Conservation (phyloP, 2,329 filamentous ascomycete species). For the Aspergillus fumigatus region DNA sequence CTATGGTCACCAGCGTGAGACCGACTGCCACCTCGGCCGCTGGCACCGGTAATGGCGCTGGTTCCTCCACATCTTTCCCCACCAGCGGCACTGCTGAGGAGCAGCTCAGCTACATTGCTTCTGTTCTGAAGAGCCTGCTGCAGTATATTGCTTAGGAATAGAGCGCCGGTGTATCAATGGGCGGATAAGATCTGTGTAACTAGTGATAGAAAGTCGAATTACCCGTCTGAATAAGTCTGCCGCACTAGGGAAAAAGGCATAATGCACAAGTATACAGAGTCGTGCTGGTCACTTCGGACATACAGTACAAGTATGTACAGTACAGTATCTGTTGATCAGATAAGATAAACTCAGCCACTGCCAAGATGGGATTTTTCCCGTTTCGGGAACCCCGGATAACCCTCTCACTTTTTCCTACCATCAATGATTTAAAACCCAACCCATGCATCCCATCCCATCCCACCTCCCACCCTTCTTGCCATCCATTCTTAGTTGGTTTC, state of each 20-base stretch:
- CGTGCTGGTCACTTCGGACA: too few species aligned
- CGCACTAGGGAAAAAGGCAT: background rate
- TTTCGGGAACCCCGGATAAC: background rate
- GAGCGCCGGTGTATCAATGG: background rate
- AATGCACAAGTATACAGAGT: background rate
- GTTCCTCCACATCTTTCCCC: slow-evolving; percentile 9
- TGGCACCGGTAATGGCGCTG: slow-evolving; percentile 4
- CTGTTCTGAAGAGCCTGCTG: slow-evolving; percentile 13
- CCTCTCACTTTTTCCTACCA: background rate
- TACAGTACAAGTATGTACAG: too few species aligned
- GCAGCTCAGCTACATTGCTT: slow-evolving; percentile 14
- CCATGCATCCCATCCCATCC: background rate
- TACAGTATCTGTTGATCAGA: background rate
- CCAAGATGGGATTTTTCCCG: background rate
- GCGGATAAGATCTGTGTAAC: background rate
- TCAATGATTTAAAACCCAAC: background rate
- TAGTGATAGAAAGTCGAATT: background rate
- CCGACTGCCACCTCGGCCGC: slow-evolving; percentile 5
- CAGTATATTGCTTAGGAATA: slow-evolving; percentile 3
- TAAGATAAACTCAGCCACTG: background rate
- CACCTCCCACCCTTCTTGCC: too few species aligned
- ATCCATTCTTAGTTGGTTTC: background rate
- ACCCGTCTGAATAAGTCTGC: background rate
- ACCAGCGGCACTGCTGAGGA: slow-evolving; percentile 16
- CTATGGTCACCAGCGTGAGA: slow-evolving; percentile 10